Conservation (phyloP, 179 eudicot genomes). For the Sideroxylon spinosum region DNA sequence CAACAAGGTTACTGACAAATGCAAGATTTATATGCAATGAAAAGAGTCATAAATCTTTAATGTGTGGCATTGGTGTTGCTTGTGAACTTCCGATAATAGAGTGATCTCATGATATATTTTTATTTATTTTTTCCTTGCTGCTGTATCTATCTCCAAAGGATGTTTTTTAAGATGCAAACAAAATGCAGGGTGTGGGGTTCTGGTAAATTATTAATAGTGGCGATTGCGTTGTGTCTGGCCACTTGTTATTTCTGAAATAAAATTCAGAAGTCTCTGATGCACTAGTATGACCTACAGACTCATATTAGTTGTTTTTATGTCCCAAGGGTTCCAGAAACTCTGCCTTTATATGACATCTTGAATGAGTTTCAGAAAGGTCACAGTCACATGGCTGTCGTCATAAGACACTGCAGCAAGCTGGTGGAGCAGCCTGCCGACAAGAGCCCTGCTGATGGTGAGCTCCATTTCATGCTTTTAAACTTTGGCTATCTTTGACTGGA, state of each 20-base stretch:
- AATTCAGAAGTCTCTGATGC: not conserved
- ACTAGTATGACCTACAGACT: not conserved
- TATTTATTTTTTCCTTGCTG: not conserved
- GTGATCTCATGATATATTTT: not conserved
- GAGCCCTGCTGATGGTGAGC: conserved; percentile 43
- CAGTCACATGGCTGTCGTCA: conserved; percentile 98
- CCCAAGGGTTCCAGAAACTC: conserved; percentile 67
- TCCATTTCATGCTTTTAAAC: not conserved
- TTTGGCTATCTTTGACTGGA: not conserved
- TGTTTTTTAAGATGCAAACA: not conserved
- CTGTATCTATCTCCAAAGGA: not conserved
- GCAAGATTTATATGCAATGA: no score
- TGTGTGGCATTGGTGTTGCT: no score
- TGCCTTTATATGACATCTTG: conserved; percentile 91
- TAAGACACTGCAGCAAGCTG: conserved; percentile 48
- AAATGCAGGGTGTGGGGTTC: not conserved
- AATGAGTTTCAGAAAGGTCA: conserved; percentile 98
- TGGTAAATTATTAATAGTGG: not conserved
- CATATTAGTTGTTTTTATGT: not conserved
- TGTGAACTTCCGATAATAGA: not conserved
- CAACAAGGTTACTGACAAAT: no score
- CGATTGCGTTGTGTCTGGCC: not conserved
- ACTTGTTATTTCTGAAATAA: not conserved
- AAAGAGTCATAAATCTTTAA: no score
- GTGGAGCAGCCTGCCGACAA: conserved; percentile 28